These are phyloP conservation scores for Penicillium paxilli DNA, from an alignment of 495 filamentous ascomycete genomes.

Conservation along the genomic window DNA sequence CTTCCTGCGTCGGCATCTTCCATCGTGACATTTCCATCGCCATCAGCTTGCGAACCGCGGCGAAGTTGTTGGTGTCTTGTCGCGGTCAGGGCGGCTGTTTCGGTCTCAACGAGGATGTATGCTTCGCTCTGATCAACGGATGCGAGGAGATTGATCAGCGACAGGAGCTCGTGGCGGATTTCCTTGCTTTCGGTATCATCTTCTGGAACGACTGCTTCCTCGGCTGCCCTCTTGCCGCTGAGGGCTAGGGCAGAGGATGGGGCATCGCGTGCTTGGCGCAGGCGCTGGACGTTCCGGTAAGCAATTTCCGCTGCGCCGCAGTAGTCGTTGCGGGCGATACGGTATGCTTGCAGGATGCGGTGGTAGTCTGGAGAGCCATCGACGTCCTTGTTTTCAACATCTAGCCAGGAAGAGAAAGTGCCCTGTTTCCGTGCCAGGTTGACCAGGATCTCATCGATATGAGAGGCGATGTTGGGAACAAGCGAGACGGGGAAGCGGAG, in stretches of 20 bases:
- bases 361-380: slow-evolving; percentile 56
- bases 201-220: slow-evolving; percentile 51
- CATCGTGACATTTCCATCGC: slow-evolving; percentile 45
- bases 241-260: slow-evolving; percentile 44
- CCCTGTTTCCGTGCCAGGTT: slow-evolving; percentile 47
- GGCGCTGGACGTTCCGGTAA: slow-evolving; percentile 61
- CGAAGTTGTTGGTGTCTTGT: slow-evolving; percentile 12
- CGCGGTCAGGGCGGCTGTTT: slow-evolving; percentile 17
- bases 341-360: slow-evolving; percentile 85
- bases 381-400: slow-evolving; percentile 30
- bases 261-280: slow-evolving; percentile 50
- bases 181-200: slow-evolving; percentile 55
- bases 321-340: slow-evolving; percentile 79
- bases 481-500: slow-evolving; percentile 62
- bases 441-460: slow-evolving; percentile 75
- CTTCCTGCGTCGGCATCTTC: slow-evolving; percentile 29
- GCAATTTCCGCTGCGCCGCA: slow-evolving; percentile 83
- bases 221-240: slow-evolving; percentile 43
- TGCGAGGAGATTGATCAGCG: slow-evolving; percentile 83
- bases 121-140: slow-evolving; percentile 82
- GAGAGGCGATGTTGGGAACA: slow-evolving; percentile 70
- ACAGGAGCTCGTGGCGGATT: slow-evolving; percentile 65
- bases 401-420: slow-evolving; percentile 35
- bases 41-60: slow-evolving; percentile 35
- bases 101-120: slow-evolving; percentile 60